Base-by-base conservation (phyloP, 768 basidiomycete species). In the Tricholoma sp. region DNA sequence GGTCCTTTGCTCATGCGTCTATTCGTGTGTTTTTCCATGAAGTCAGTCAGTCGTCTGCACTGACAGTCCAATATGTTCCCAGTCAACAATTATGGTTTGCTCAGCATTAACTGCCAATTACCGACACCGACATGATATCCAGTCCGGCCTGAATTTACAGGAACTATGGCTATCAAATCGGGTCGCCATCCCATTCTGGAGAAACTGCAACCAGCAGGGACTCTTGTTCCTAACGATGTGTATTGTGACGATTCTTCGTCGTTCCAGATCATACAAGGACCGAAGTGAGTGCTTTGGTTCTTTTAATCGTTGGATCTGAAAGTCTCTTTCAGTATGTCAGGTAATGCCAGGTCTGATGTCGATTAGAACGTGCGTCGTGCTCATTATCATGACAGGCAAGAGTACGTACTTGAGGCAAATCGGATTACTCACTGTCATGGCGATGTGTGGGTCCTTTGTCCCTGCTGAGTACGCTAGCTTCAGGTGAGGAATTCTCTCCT, bases 391-490 rank as follows among this genome's bases (percentile, higher is more conserved):
- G 7, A 17, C 50, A 81, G 94, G 94, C 0, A 98, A 99, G 72
- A 95, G 91, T 66, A 98, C 95, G 0, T 96, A 94, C 64, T 74
- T 99, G 13, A 82, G 88, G 12, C 95, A 98, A 69, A 82, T 92
- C 31, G 95, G 88, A 1, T 76, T 98, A 2, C 72, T 98, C 45
- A 78, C 84, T 1, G 74, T 94, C 34, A 88, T 96, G 83, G 93
- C 92, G 0, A 88, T 94, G 84, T 85, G 86, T 58, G 90, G 94
- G 0, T 93, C 86, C 69, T 96, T 90, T 64, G 91, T 99, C 4
- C 94, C 97, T 1, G 94, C 93, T 0, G 88, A 91, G 67, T 98
- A 95, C 67, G 94, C 91, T 5, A 93, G 89, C 64, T 94, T 98
- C 68, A 79, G 86, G 87, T 85, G 45, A 20, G 70, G 39, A 36